These are phyloP conservation scores for Chimonanthus salicifolius DNA, from an alignment of 164 flowering plant genomes.

Conservation along the genomic window DNA sequence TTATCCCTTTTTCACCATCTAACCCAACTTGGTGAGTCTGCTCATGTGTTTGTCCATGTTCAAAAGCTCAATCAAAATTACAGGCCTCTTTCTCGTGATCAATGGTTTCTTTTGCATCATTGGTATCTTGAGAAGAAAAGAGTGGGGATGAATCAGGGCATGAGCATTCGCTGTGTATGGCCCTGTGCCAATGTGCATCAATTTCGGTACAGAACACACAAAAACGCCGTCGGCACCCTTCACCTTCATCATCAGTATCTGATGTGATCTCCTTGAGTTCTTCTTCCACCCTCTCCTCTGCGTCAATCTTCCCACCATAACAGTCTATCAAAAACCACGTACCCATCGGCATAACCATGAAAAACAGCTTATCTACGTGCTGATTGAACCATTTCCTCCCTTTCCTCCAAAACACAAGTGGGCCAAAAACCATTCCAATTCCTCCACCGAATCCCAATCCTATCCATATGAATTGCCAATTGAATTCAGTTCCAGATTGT, in stretches of 20 bases:
- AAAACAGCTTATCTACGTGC: slow-evolving; percentile 18
- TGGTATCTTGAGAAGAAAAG: slow-evolving; percentile 13
- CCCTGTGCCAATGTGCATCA: slow-evolving; percentile 35
- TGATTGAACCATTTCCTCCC: slow-evolving; percentile 36
- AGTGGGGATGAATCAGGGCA: slow-evolving; percentile 33
- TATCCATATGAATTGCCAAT: slow-evolving; percentile 36
- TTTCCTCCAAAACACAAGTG: slow-evolving; percentile 29
- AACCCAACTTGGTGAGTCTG: no score
- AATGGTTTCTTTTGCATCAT: background rate
- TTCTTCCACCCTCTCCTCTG: slow-evolving; percentile 23
- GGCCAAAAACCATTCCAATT: slow-evolving; percentile 30
- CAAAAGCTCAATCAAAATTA: background rate
- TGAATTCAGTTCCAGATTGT: background rate
- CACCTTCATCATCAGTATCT: slow-evolving; percentile 11
- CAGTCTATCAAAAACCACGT: slow-evolving; percentile 1
- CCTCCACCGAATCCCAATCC: slow-evolving; percentile 54
- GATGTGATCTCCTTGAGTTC: slow-evolving; percentile 18
- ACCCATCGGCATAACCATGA: background rate
- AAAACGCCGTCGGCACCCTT: slow-evolving; percentile 23
- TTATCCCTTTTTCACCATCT: no score
- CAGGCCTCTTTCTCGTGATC: background rate
- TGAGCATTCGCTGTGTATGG: slow-evolving; percentile 48
- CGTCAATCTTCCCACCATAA: slow-evolving; percentile 14
- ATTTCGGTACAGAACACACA: slow-evolving; percentile 68
- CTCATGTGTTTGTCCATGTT: background rate